Conservation (phyloP, 2,329 filamentous ascomycete species). For the Cordyceps fumosorosea region DNA sequence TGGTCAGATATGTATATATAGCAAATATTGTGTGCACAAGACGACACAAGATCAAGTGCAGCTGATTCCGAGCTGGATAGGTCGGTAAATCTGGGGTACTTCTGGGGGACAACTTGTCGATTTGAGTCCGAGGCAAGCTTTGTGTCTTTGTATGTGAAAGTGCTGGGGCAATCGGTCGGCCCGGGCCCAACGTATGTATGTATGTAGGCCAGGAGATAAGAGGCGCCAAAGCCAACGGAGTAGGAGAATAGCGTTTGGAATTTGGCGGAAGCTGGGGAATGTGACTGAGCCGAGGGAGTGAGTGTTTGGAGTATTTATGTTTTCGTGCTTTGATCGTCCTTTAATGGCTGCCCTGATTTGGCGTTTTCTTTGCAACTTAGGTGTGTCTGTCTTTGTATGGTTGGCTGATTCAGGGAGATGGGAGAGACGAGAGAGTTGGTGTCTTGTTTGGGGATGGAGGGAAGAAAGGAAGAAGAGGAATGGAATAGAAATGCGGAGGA, state of each 20-base stretch:
- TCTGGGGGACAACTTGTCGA: neutral
- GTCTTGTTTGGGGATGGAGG: neutral
- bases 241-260: neutral
- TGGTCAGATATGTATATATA: neutral
- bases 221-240: neutral
- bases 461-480: neutral
- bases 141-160: neutral
- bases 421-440: neutral
- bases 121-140: constrained; percentile 11
- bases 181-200: neutral
- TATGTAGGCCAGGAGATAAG: neutral
- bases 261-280: neutral
- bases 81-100: neutral
- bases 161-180: constrained; percentile 11
- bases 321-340: neutral
- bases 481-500: neutral
- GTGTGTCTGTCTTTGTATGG: too few relatives aligned
- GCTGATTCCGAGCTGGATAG: neutral
- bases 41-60: neutral
- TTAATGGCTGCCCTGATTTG: constrained; percentile 1
- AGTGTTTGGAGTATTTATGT: neutral
- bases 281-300: neutral
- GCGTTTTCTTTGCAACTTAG: neutral
- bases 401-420: neutral
- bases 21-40: neutral